A percentile compares a stretch with the other conserved stretches of the same genome.
These are phyloP conservation scores for Leishmania martiniquensis DNA, from an alignment of 208 protist genomes.

Conservation along the genomic window DNA sequence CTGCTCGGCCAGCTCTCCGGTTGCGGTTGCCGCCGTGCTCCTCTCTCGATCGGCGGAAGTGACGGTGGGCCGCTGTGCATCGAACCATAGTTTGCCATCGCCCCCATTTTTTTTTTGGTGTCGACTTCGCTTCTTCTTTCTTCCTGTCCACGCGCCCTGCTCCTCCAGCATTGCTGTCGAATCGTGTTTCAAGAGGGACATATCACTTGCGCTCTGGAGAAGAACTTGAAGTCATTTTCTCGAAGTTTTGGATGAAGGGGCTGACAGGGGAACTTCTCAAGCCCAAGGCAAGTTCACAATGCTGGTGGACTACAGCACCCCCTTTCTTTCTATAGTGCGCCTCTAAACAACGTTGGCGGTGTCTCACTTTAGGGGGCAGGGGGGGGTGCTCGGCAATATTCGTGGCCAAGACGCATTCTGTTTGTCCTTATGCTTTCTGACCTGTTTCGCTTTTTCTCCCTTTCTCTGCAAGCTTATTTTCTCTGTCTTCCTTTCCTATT, in stretches of 20 bases:
- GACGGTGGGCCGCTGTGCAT: neutral
- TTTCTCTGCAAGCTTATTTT: neutral
- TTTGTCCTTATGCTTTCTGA: slow-evolving; percentile 9
- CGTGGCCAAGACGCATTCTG: neutral
- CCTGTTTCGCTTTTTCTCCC: neutral
- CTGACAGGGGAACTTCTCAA: neutral
- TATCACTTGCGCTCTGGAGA: neutral
- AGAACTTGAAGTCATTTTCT: neutral
- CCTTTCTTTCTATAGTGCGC: slow-evolving; percentile 14
- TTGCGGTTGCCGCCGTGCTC: neutral
- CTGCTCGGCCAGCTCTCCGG: neutral
- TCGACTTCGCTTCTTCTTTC: slow-evolving; percentile 9
- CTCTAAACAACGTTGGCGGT: neutral
- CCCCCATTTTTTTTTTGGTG: slow-evolving; percentile 19
- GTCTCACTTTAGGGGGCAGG: neutral
- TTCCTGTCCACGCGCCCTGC: neutral
- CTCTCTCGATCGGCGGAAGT: neutral
- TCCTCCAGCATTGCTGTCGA: neutral
- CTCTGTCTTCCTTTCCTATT: neutral
- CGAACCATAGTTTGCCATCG: neutral
- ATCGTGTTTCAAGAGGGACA: neutral
- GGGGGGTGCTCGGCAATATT: neutral
- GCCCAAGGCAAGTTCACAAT: neutral
- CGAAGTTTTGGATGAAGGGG: neutral
- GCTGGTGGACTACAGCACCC: neutral